These are phyloP conservation scores for Scleroderma bovista DNA, from an alignment of 768 basidiomycete genomes.

Conservation along the genomic window DNA sequence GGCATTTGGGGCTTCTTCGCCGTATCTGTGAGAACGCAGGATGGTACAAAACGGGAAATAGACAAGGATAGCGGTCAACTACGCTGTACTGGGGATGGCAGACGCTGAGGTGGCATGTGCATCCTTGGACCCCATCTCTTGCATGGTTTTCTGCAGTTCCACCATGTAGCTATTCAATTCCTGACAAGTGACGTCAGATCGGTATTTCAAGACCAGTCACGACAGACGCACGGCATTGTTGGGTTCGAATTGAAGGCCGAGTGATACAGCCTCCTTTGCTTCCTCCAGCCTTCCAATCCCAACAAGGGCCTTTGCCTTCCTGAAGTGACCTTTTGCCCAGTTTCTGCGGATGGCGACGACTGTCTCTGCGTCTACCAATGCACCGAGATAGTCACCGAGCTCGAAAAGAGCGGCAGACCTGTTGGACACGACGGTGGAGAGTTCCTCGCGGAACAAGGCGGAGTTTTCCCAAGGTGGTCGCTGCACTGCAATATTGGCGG, in stretches of 20 bases:
- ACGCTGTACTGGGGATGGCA: background rate
- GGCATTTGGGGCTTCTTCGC: no score
- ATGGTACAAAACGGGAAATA: no score
- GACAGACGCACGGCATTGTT: constrained; percentile 44
- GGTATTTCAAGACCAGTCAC: background rate
- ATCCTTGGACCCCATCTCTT: constrained; percentile 4
- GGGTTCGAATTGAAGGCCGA: constrained; percentile 84
- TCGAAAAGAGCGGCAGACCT: constrained; percentile 85
- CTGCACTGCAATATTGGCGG: constrained; percentile 69
- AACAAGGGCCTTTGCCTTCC: constrained; percentile 84
- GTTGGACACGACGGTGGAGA: constrained; percentile 86
- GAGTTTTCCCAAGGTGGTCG: constrained; percentile 90
- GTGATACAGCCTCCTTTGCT: constrained; percentile 73
- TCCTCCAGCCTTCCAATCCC: constrained; percentile 65
- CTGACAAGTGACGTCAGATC: constrained; percentile 15
- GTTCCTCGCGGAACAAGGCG: constrained; percentile 79
- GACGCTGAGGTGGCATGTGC: background rate
- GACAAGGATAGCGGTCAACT: background rate
- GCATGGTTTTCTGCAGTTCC: constrained; percentile 22
- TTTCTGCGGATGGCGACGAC: constrained; percentile 79
- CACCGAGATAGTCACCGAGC: constrained; percentile 65
- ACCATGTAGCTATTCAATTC: constrained; percentile 29
- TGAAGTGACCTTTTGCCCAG: constrained; percentile 96
- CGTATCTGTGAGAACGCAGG: no score
- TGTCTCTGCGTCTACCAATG: constrained; percentile 85